Evolutionary conservation across 1,284 basidiomycete genomes (phyloP).

Genomic region (Naganishia albida): DNA sequence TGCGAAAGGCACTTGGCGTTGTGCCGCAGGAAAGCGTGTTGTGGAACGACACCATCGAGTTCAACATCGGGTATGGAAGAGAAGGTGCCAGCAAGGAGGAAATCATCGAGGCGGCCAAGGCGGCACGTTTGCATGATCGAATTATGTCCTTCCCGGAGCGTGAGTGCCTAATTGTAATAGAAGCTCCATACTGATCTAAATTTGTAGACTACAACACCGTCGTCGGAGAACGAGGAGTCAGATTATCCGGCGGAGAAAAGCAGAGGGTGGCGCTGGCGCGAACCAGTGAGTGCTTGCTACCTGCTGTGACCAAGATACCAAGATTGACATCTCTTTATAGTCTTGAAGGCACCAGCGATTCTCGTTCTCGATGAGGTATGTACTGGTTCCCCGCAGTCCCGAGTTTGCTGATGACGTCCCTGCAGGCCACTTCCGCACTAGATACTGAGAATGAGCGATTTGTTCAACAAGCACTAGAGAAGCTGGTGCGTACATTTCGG

Average conservation of each 20-base stretch:
- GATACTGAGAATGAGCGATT: slow-evolving; percentile 81
- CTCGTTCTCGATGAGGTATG: slow-evolving; percentile 78
- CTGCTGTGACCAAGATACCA: not conserved
- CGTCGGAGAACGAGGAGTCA: slow-evolving; percentile 78
- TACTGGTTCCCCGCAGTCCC: slow-evolving; percentile 38
- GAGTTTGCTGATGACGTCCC: slow-evolving; percentile 46
- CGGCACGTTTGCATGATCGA: slow-evolving; percentile 78
- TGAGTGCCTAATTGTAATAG: not conserved
- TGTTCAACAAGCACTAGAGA: slow-evolving; percentile 77
- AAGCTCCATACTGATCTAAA: not conserved
- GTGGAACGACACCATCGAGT: slow-evolving; percentile 74
- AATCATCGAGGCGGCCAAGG: slow-evolving; percentile 69
- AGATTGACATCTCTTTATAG: not conserved
- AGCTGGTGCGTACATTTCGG: slow-evolving; percentile 56
- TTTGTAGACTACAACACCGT: slow-evolving; percentile 62
- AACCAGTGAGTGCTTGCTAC: slow-evolving; percentile 54
- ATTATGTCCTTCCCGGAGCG: slow-evolving; percentile 77
- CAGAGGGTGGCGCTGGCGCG: slow-evolving; percentile 84
- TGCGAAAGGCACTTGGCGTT: slow-evolving; percentile 77
- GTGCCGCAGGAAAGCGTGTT: slow-evolving; percentile 80
- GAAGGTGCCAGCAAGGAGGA: slow-evolving; percentile 67
- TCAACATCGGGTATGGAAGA: slow-evolving; percentile 73
- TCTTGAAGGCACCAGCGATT: slow-evolving; percentile 77
- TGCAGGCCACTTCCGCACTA: slow-evolving; percentile 57
- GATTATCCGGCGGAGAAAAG: slow-evolving; percentile 71